Evolutionary conservation across 345 rosid species (phyloP), one percentile per base, ranked within the genome.

Genomic region (Citrus hindsii): DNA sequence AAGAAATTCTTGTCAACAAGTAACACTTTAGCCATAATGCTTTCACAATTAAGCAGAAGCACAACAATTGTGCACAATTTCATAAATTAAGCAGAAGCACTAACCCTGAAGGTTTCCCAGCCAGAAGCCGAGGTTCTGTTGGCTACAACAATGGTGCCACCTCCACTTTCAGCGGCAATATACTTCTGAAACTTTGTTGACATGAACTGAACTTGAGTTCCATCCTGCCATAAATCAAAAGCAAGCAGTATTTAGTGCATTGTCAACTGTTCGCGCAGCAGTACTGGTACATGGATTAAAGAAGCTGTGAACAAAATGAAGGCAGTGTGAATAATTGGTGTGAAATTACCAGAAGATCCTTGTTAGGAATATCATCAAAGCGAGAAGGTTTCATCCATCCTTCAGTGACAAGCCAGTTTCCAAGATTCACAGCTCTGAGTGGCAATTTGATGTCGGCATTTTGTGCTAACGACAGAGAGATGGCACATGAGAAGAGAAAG

Each of bases 91-190:
- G 19, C 56, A 18, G 22, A 53, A 53, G 58, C 58, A 53, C 58
- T 18, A 24, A 84, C 87, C 79, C 77, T 69, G 84, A 84, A 82
- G 56, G 82, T 84, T 69, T 86, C 87, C 89, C 87, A 86, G 42
- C 9, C 76, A n/a, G 75, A 75, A 48, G 89, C 81, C 1, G 75
- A 73, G 62, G 71, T 0, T 1, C 83, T 79, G 61, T 82, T 82
- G 73, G 83, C 85, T n/a, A 82, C 78, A 25, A 82, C 59, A 4
- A 62, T 40, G 5, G 68, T 75, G 68, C 89, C 87, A 18, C 83
- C 84, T 1, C 87, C 84, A 65, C 71, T 70, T 79, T 82, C 86
- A 53, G 58, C 58, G 0, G 58, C 58, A 53, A 53, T 22, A 53
- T 53, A 53, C 58, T 16, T 53, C 7, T 67, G 83, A 6, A 80